Evolutionary conservation across 2,329 filamentous ascomycete species (phyloP), one percentile per base, ranked within the genome.

Genomic region (Pseudogymnoascus sp.): DNA sequence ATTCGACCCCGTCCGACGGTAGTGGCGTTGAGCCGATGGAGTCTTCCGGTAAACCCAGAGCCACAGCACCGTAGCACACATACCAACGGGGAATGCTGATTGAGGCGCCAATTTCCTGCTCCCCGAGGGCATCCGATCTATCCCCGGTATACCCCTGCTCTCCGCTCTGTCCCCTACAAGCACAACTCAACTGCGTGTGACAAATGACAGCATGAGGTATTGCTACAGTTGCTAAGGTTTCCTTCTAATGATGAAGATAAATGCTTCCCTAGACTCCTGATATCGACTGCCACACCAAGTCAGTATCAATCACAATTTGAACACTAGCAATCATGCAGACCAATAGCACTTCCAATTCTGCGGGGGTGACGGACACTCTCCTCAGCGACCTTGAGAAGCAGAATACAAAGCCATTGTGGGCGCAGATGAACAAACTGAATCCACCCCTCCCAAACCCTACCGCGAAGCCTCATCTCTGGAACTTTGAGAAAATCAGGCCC

Each of bases 361-460:
- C 37, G n/a, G 37, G 37, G 37, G 37, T 16, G 37, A 43, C 19
- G 12, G 61, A 62, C 16, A 22, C 16, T 11, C 61, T 62, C 11
- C 26, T 62, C 7, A 16, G 14, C n/a, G 41, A 62, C 40, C 62
- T 64, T 16, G 62, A 61, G 28, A 28, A 16, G 16, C 40, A 50
- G 56, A 61, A 67, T 19, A 68, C 62, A 4, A 65, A 69, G 12
- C 81, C 80, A 0, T 68, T 83, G 4, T 83, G 81, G 81, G 74
- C 74, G 3, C 76, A 80, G 50, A 82, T 83, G 79, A 72, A 70
- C 35, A 69, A 68, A 26, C 75, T 82, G 66, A 81, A 81, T 12
- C 79, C 79, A 3, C 77, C 78, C 1, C 70, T 70, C 0, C 81
- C 81, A 1, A 78, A 78, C 38, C 81, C 80, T 2, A 74, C 69